A percentile compares a stretch with the other conserved stretches of the same genome.
These are phyloP conservation scores for Psidium guajava DNA, from an alignment of 345 rosid species.

Conservation along the genomic window DNA sequence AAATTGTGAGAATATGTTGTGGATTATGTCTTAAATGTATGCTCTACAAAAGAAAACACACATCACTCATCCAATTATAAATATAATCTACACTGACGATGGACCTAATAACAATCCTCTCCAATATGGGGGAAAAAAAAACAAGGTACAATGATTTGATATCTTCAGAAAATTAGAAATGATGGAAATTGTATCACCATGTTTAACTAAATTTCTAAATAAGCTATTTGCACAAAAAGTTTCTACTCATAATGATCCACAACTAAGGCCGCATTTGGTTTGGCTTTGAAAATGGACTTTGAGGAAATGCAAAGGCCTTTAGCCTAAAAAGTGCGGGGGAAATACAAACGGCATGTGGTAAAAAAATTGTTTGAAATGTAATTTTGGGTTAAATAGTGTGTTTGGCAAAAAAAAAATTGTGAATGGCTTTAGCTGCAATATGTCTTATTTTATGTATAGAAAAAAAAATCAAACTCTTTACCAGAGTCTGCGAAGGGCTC, in stretches of 20 bases:
- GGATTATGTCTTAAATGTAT: neutral
- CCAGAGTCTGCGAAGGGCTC: no score
- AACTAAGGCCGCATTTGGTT: neutral
- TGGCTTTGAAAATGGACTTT: no score
- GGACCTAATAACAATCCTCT: neutral
- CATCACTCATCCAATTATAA: neutral
- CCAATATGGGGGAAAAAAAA: neutral
- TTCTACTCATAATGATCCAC: neutral
- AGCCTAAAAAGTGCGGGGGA: no score
- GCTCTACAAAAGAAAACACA: neutral
- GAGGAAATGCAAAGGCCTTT: no score
- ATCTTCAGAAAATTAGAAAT: neutral
- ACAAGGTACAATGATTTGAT: neutral
- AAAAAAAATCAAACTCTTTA: no score
- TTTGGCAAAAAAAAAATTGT: no score
- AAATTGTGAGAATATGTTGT: neutral
- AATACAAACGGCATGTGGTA: no score
- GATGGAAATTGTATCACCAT: neutral
- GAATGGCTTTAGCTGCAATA: no score
- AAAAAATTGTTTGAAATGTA: no score
- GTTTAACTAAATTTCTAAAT: neutral
- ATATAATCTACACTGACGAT: neutral
- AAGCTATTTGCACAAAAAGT: neutral
- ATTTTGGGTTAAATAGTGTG: no score
- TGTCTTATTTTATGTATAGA: no score